Evolutionary conservation across 2,329 filamentous ascomycete genomes (phyloP), one percentile per base, ranked within the genome.

Genomic region (Monilinia polystroma): DNA sequence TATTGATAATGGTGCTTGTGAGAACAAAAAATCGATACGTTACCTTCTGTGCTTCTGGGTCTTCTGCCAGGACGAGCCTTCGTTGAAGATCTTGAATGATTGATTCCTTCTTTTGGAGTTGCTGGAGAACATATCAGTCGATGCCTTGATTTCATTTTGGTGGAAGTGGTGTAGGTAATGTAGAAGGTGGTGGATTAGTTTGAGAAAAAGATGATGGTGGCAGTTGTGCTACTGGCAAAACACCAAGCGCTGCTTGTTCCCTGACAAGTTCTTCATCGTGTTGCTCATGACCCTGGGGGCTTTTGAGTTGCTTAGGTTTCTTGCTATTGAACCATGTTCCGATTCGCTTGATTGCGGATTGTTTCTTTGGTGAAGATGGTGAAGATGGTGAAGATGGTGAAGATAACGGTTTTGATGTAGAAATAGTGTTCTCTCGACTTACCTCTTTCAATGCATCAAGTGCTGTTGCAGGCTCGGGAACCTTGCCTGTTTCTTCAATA

Each of bases 401-500:
- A 55, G 51, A 29, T 38, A 16, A 11, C 35, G 62, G 35, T 29
- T 52, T 51, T 49, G 32, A 51, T 29, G 62, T 51, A 55, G 53
- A 41, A 65, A 59, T 32, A 55, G 47, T 49, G 26, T 45, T 60
- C 51, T 64, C 45, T 45, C 53, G 56, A 64, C 84, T 83, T 77
- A 87, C 86, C 82, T 87, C 83, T 70, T 84, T 84, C 73, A 85
- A 79, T 75, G 85, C 81, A 75, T 71, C 66, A 43, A 86, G 80
- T 58, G 82, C 81, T 60, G 80, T 66, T 43, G 20, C 58, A 41
- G 64, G 38, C 56, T 62, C 63, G n/a, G 55, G 8, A 41, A 51
- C 32, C 41, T 55, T 58, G 58, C 63, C 68, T 26, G 43, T 29
- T 18, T 51, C 56, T 47, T 51, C 55, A 10, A 43, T 45, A 18